These are phyloP conservation scores for Pichia sp. DNA, from an alignment of 1,139 yeast genomes.

Conservation along the genomic window DNA sequence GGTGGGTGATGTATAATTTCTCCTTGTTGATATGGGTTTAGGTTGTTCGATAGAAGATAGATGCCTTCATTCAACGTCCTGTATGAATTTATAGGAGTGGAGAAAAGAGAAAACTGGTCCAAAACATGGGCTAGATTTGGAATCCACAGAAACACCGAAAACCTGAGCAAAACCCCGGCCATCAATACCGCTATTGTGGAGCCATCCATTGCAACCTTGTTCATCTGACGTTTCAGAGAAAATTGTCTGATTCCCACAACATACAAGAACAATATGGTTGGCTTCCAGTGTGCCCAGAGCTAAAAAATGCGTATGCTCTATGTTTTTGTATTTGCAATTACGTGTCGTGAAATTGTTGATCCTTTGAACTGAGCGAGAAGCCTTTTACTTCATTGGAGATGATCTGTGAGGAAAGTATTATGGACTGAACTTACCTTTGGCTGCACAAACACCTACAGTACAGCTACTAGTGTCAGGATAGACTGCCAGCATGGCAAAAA, in stretches of 20 bases:
- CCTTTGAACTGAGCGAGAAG: background rate
- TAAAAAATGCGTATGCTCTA: background rate
- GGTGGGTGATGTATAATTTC: constrained; percentile 79
- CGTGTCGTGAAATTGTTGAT: constrained; percentile 6
- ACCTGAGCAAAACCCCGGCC: constrained; percentile 9
- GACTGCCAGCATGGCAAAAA: constrained; percentile 12
- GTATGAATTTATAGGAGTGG: constrained; percentile 75
- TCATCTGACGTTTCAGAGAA: background rate
- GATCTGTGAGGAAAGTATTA: too few species aligned
- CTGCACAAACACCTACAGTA: background rate
- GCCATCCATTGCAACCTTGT: constrained; percentile 3
- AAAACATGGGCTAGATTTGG: constrained; percentile 32
- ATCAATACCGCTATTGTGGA: constrained; percentile 4
- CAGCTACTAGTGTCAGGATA: background rate
- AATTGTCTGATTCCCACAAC: background rate
- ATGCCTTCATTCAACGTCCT: constrained; percentile 73
- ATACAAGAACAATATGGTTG: too few species aligned
- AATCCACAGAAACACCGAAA: constrained; percentile 4
- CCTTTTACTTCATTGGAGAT: background rate
- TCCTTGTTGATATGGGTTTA: constrained; percentile 78
- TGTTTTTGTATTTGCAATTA: background rate
- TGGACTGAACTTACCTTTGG: background rate
- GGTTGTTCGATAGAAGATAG: constrained; percentile 54
- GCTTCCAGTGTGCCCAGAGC: background rate
- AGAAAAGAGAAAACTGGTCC: constrained; percentile 62